Conservation (phyloP, 345 rosid genomes). For the Gossypium stocksii region DNA sequence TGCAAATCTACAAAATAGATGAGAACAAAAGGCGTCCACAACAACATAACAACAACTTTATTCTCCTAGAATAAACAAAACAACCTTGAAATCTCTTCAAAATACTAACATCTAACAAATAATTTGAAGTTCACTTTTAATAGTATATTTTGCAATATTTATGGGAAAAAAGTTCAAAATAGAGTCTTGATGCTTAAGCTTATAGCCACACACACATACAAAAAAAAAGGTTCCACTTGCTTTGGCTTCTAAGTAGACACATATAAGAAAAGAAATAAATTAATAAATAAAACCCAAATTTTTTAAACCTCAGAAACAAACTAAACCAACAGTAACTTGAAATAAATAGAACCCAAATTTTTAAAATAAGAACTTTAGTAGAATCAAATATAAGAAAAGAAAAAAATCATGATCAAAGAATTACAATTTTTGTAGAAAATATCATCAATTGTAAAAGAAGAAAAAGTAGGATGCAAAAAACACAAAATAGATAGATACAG, state of each 20-base stretch:
- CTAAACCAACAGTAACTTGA: neutral
- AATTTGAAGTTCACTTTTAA: neutral
- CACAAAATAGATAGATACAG: conserved; percentile 1
- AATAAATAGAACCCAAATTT: neutral
- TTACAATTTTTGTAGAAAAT: neutral
- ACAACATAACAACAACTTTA: conserved; percentile 43
- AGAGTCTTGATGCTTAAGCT: neutral
- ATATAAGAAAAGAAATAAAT: neutral
- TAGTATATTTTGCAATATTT: neutral
- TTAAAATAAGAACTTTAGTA: neutral
- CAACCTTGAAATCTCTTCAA: neutral
- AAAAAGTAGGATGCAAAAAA: neutral
- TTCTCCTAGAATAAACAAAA: conserved; percentile 25
- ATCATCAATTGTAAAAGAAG: neutral
- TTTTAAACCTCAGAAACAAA: neutral
- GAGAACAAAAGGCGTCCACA: conserved; percentile 75
- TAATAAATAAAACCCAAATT: neutral
- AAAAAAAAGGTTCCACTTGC: neutral
- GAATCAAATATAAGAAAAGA: neutral
- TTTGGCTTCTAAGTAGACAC: neutral
- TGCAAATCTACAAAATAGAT: conserved; percentile 80
- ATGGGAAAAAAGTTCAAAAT: neutral
- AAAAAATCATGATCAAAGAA: neutral
- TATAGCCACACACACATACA: neutral
- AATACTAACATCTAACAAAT: neutral